Evolutionary conservation across 148 eudicot species (phyloP), one percentile per base, ranked within the genome.

Genomic region (Camellia lanceoleosa): DNA sequence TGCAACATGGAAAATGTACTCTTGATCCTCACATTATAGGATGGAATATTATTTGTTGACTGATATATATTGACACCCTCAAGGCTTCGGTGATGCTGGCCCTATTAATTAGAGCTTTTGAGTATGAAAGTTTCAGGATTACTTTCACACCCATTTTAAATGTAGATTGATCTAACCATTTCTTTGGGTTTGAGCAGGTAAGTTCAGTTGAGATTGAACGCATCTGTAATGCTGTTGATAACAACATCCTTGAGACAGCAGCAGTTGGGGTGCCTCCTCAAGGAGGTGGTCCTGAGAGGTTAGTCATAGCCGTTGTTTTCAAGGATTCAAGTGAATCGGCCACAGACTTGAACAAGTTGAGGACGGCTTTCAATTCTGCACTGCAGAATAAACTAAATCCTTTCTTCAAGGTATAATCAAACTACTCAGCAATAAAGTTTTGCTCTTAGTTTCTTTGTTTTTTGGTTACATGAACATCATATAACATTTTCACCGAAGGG

Each of bases 181-280:
- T 55, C 60, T 20, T 43, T 41, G 58, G 73, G 68, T 72, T 68
- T 81, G 75, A 19, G 44, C 87, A 96, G 99, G 98, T 94, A 75
- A 96, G 99, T 81, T 96, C 99, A 0, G 84, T 96, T 61, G 98
- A 96, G 87, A 92, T 96, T 20, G 99, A 96, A 82, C 93, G 98
- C n/a, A 80, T 92, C 1, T 93, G 98, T 52, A 96, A 91, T 71
- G 82, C 87, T 68, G 92, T 83, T 1, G 89, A 92, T 75, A 61
- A 56, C 71, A 82, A 58, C 74, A 84, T 96, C 74, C 89, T 94
- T 2, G 98, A 96, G 89, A 92, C 98, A 71, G 99, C 99, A 67
- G 99, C 99, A 16, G 64, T 96, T 75, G 98, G 97, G 68, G 92
- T 91, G 71, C 93, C 99, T 18, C 91, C 90, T n/a, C 9, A 79